These are phyloP conservation scores for Alternaria gaisen DNA, from an alignment of 2,329 filamentous ascomycete genomes.

Conservation along the genomic window DNA sequence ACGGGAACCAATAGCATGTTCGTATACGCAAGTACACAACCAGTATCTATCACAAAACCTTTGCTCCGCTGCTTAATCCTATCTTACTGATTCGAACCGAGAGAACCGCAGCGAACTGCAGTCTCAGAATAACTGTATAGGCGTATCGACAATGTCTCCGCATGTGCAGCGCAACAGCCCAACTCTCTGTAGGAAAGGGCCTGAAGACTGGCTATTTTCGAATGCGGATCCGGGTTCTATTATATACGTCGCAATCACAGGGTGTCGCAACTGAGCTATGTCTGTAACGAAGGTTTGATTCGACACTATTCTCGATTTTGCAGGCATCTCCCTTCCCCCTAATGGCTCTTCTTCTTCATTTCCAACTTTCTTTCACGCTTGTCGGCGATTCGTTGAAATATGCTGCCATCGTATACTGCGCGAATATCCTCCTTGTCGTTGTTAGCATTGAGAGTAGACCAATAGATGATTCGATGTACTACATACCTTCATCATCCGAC, in stretches of 20 bases:
- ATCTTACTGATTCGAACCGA: background rate
- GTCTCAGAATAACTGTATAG: background rate
- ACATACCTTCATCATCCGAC: conserved; percentile 59
- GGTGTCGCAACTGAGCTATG: background rate
- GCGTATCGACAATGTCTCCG: background rate
- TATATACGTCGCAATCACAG: background rate
- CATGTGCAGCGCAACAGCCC: fast-evolving
- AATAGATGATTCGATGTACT: background rate
- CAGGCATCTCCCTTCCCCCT: background rate
- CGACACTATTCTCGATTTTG: background rate
- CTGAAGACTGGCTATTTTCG: background rate
- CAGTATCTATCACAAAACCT: background rate
- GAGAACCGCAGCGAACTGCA: background rate
- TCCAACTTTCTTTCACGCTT: conserved; percentile 10
- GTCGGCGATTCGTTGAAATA: conserved; percentile 54
- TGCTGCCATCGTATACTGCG: conserved; percentile 62
- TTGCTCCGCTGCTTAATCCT: background rate
- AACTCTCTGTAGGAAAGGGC: background rate
- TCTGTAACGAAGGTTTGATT: background rate
- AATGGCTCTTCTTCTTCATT: conserved; percentile 1
- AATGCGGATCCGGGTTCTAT: background rate
- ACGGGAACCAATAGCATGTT: background rate
- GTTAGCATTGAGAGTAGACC: background rate
- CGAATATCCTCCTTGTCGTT: conserved; percentile 59
- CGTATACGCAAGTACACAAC: background rate